Evolutionary conservation across 2,329 filamentous ascomycete species (phyloP).

Genomic region (Hypoxylon sp.): DNA sequence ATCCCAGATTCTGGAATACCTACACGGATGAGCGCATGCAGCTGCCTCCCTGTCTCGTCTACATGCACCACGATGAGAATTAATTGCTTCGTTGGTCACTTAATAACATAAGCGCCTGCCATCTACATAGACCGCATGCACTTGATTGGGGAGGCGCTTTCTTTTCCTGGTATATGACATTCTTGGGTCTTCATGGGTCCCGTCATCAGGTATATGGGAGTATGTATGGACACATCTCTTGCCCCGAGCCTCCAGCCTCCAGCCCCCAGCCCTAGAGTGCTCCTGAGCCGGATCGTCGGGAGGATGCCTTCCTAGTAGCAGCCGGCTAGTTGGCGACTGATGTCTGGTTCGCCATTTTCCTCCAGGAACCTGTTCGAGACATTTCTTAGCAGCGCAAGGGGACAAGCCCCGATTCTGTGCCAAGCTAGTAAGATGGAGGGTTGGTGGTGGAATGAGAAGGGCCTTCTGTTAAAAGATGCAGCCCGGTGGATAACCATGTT

Average conservation of each 20-base stretch:
- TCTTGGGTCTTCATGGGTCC: background rate
- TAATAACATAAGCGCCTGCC: conserved; percentile 36
- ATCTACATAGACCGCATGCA: conserved; percentile 26
- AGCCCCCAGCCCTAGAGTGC: conserved; percentile 7
- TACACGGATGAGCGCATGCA: conserved; percentile 44
- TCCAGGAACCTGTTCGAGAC: conserved; percentile 35
- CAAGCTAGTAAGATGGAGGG: conserved; percentile 35
- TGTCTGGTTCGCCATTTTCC: conserved; percentile 14
- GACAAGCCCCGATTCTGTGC: conserved; percentile 31
- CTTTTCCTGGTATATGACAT: conserved; percentile 3
- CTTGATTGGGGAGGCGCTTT: background rate
- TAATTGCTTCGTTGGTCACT: conserved; percentile 38
- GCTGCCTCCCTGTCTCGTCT: conserved; percentile 41
- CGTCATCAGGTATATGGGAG: background rate
- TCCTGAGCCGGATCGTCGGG: conserved; percentile 7
- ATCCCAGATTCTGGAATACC: conserved; percentile 45
- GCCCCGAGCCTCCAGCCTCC: conserved; percentile 1
- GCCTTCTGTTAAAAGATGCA: conserved; percentile 38
- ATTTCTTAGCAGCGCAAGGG: conserved; percentile 23
- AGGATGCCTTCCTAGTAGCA: conserved; percentile 17
- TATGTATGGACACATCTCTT: background rate
- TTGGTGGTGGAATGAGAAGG: conserved; percentile 37
- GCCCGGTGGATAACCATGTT: conserved; percentile 44
- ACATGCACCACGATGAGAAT: conserved; percentile 37
- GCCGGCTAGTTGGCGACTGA: conserved; percentile 14